Percentiles rank a stretch among this genome's conserved stretches.
Conservation (phyloP, 148 eudicot genomes). For the Chenopodium formosanum region DNA sequence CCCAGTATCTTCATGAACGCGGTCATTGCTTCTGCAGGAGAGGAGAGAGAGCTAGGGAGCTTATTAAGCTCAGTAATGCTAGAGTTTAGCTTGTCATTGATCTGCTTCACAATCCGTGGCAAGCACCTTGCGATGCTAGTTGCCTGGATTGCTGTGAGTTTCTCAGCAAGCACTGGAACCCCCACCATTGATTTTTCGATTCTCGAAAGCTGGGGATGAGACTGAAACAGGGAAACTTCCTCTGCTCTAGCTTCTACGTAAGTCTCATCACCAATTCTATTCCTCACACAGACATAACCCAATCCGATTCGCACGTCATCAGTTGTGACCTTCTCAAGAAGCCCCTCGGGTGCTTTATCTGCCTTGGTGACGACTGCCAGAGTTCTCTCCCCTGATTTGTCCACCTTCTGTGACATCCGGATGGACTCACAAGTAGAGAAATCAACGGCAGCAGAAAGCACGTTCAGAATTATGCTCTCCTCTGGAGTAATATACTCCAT, state of each 20-base stretch:
- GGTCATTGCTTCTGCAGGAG: conserved; percentile 25
- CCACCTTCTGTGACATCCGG: conserved; percentile 37
- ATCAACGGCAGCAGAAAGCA: conserved; percentile 33
- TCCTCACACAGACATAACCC: conserved; percentile 37
- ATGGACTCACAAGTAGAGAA: conserved; percentile 38
- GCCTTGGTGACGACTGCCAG: conserved; percentile 38
- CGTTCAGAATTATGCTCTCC: conserved; percentile 35
- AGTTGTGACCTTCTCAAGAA: conserved; percentile 32
- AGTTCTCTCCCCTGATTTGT: conserved; percentile 35
- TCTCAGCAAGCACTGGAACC: conserved; percentile 51
- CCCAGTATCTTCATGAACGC: conserved; percentile 25
- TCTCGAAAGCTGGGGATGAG: conserved; percentile 19
- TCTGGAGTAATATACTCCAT: conserved; percentile 34
- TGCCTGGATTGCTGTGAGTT: conserved; percentile 46
- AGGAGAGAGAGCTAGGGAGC: conserved; percentile 33
- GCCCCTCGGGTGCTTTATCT: conserved; percentile 36
- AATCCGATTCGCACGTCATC: conserved; percentile 33
- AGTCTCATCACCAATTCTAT: conserved; percentile 31
- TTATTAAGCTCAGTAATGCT: conserved; percentile 35
- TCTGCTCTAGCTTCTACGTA: conserved; percentile 29
- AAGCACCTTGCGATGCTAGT: conserved; percentile 41
- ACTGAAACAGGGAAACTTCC: conserved; percentile 23
- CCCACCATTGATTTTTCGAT: conserved; percentile 56
- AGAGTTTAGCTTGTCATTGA: conserved; percentile 37
- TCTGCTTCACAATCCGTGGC: conserved; percentile 43